Conservation (phyloP, 805 yeast species). For the Scheffersomyces ergatensis region DNA sequence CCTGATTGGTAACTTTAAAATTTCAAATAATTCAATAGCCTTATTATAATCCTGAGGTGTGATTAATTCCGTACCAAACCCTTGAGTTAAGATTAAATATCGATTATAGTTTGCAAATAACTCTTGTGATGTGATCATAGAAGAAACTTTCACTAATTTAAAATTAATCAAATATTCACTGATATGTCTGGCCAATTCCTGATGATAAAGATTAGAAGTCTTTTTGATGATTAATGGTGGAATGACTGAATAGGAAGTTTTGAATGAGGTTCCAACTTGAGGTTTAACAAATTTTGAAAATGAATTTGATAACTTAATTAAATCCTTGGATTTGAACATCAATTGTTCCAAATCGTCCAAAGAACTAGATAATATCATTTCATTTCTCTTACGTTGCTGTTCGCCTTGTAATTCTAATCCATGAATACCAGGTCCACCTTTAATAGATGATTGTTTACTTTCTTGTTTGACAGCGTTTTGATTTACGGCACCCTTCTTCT, state of each 20-base stretch:
- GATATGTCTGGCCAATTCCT: constrained; percentile 76
- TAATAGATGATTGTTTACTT: constrained; percentile 1
- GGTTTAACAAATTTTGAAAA: constrained; percentile 23
- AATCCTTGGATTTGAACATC: constrained; percentile 75
- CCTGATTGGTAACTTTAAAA: constrained; percentile 55
- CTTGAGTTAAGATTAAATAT: constrained; percentile 30
- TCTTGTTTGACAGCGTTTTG: constrained; percentile 29
- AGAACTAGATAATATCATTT: constrained; percentile 61
- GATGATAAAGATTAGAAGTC: constrained; percentile 40
- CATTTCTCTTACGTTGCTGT: constrained; percentile 54
- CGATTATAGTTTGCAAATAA: constrained; percentile 42
- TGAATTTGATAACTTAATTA: constrained; percentile 55
- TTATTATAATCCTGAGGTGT: constrained; percentile 65
- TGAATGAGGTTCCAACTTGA: constrained; percentile 5
- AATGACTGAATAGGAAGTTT: constrained; percentile 2
- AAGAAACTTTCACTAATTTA: constrained; percentile 26
- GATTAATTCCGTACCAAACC: constrained; percentile 60
- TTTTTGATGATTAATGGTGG: constrained; percentile 37
- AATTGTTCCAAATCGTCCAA: constrained; percentile 73
- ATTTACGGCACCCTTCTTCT: constrained; percentile 31
- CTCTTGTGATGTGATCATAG: constrained; percentile 41
- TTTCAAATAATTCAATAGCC: constrained; percentile 57
- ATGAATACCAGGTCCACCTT: constrained; percentile 59
- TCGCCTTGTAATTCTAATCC: constrained; percentile 62
- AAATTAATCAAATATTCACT: constrained; percentile 59